A percentile compares a stretch with the other conserved stretches of the same genome.
These are phyloP conservation scores for Mycena citricolor DNA, from an alignment of 1,284 basidiomycete genomes.

Conservation along the genomic window DNA sequence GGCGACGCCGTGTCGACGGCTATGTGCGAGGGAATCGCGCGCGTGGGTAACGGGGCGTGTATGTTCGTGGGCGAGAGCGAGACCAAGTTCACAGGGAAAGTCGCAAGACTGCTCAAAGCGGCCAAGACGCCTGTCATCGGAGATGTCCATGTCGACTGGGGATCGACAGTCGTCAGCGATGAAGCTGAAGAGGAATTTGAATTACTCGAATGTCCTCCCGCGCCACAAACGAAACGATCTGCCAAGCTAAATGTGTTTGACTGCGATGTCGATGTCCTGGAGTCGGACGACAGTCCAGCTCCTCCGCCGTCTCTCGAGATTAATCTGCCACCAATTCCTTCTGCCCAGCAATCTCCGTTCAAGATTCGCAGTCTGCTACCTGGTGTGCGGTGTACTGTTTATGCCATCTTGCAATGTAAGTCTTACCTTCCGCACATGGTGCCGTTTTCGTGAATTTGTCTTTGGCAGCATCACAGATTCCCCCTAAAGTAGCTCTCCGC, in stretches of 20 bases:
- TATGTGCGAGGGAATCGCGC: constrained; percentile 50
- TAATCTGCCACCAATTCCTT: constrained; percentile 8
- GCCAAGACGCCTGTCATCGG: constrained; percentile 45
- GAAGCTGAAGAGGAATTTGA: constrained; percentile 16
- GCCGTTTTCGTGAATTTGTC: too few relatives aligned
- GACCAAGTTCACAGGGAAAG: constrained; percentile 45
- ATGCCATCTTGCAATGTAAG: constrained; percentile 21
- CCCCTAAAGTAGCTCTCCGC: constrained; percentile 14
- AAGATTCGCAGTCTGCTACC: constrained; percentile 18
- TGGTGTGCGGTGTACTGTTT: constrained; percentile 17
- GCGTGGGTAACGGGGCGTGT: constrained; percentile 47
- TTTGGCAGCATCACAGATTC: constrained; percentile 8
- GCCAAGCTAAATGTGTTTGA: constrained; percentile 17
- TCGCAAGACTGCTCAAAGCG: constrained; percentile 49
- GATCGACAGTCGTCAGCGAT: constrained; percentile 9
- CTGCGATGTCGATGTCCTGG: not conserved
- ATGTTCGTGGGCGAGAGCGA: constrained; percentile 45
- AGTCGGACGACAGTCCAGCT: constrained; percentile 2
- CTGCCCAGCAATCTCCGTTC: constrained; percentile 18
- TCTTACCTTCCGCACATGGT: not conserved
- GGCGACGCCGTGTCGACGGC: constrained; percentile 47
- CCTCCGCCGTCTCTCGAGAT: constrained; percentile 13
- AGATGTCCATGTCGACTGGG: constrained; percentile 50
- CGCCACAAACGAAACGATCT: too few relatives aligned
- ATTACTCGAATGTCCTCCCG: constrained; percentile 15